Base-by-base conservation (phyloP, 176 grass and related monocot species). In the Oryza nivara region DNA sequence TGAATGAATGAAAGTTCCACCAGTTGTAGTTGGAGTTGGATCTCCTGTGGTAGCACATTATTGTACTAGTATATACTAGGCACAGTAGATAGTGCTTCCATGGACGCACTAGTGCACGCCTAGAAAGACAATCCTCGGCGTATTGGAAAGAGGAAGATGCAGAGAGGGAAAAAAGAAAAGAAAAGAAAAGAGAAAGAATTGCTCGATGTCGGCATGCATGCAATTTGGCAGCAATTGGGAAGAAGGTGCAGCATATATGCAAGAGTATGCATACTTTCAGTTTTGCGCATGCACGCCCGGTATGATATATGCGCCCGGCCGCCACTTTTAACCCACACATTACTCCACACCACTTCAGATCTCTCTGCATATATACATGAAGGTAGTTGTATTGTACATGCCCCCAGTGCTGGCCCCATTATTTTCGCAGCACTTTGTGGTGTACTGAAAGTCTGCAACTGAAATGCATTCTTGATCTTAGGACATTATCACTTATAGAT, bases 51-150 rank as follows among this genome's bases (percentile, higher is more conserved):
- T 8, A 11, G 2, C 14, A 56, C 52, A 58, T 58, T 58, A 58
- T 58, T 58, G 54, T 58, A 58, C 17, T 58, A 63, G 20, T 61
- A 61, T 61, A 61, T 61, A 61, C 7, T 22, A 61, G 14, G 2
- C 7, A 23, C 58, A 63, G 58, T 63, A 44, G 43, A 44, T 44
- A 63, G 58, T 63, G 58, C 58, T 63, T 61, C 58, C 58, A 63
- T 23, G n/a, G n/a, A 17, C 36, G 49, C 79, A 72, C 79, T 56
- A 82, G 7, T 9, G 79, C 79, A 82, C 79, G 79, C 79, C 16
- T 45, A 56, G 51, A 82, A 81, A 81, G 79, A 32, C 65, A 17
- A 11, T 63, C 58, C 20, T 63, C 58, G 58, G 8, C 20, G 58
- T 23, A 63, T n/a, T 63, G 58, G 4, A 60, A 60, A 60, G 20